These are phyloP conservation scores for Trichosporon asahii DNA, from an alignment of 1,284 basidiomycete genomes.

Conservation along the genomic window DNA sequence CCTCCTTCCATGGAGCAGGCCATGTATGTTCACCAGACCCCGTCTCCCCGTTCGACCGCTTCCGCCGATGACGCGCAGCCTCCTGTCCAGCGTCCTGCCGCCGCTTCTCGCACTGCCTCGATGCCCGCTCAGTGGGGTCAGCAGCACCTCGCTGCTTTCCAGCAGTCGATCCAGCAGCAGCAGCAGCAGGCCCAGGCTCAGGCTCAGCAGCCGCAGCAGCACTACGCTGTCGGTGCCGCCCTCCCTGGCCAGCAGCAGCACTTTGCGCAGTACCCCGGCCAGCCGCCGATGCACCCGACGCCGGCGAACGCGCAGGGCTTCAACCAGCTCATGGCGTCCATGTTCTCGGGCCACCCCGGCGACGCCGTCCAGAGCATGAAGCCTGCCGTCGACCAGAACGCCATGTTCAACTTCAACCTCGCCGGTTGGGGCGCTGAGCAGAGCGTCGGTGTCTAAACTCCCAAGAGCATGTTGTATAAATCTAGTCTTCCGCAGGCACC, in stretches of 20 bases:
- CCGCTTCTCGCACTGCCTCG: slow-evolving; percentile 10
- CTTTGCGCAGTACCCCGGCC: neutral
- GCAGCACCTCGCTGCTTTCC: slow-evolving; percentile 32
- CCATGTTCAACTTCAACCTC: slow-evolving; percentile 6
- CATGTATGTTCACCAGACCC: slow-evolving; percentile 29
- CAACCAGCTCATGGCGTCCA: slow-evolving; percentile 29
- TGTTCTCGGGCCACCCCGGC: slow-evolving; percentile 33
- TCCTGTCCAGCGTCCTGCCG: slow-evolving; percentile 13
- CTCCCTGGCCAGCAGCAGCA: slow-evolving; percentile 16
- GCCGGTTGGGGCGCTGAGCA: slow-evolving; percentile 15
- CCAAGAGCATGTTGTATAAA: neutral
- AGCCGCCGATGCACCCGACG: neutral
- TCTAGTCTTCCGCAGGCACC: neutral
- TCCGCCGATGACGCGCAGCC: slow-evolving; percentile 19
- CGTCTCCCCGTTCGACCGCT: slow-evolving; percentile 35
- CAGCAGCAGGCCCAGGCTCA: slow-evolving; percentile 18
- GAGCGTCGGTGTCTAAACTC: slow-evolving; percentile 18
- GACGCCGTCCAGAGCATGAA: neutral
- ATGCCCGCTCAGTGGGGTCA: slow-evolving; percentile 25
- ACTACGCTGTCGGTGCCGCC: slow-evolving; percentile 1
- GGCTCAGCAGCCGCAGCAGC: slow-evolving; percentile 20
- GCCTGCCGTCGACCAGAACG: neutral
- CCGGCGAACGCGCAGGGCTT: neutral
- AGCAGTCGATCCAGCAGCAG: slow-evolving; percentile 34
- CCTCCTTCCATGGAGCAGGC: slow-evolving; percentile 26